Percentiles rank a stretch among this genome's conserved stretches.
Evolutionary conservation across 179 eudicot genomes (phyloP).

Genomic region (Pouteria campechiana): DNA sequence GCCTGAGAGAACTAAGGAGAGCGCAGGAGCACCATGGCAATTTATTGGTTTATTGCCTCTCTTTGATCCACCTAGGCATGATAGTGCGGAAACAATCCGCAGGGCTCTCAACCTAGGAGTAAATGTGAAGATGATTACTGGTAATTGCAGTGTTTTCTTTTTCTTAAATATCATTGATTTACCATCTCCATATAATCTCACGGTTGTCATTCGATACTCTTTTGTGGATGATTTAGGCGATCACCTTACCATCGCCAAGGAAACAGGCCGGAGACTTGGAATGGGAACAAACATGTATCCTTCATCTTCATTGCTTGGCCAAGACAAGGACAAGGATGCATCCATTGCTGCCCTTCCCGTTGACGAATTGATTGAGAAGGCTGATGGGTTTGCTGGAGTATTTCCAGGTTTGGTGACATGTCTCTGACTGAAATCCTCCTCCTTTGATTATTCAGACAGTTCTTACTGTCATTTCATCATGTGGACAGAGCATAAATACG

Average conservation of each 20-base stretch:
- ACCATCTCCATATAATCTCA: neutral
- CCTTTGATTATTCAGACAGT: neutral
- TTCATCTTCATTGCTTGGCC: slow-evolving; percentile 75
- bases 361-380: slow-evolving; percentile 88
- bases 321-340: slow-evolving; percentile 56
- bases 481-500: slow-evolving; percentile 72
- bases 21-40: slow-evolving; percentile 58
- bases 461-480: neutral
- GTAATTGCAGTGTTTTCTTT: slow-evolving; percentile 10
- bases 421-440: neutral
- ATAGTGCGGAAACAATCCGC: slow-evolving; percentile 61
- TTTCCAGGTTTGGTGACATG: no score
- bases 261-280: slow-evolving; percentile 88
- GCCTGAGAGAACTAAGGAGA: slow-evolving; percentile 55
- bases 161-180: neutral
- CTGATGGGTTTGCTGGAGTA: slow-evolving; percentile 96
- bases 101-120: slow-evolving; percentile 65
- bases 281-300: slow-evolving; percentile 97
- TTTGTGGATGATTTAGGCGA: slow-evolving; percentile 36
- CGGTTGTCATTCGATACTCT: neutral
- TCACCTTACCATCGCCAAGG: slow-evolving; percentile 94
- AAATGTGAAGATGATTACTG: slow-evolving; percentile 72
- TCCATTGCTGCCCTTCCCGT: slow-evolving; percentile 62
- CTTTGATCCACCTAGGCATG: slow-evolving; percentile 79
- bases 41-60: slow-evolving; percentile 62